Evolutionary conservation across 306 rosid genomes (phyloP).

Genomic region (Styphnolobium japonicum): DNA sequence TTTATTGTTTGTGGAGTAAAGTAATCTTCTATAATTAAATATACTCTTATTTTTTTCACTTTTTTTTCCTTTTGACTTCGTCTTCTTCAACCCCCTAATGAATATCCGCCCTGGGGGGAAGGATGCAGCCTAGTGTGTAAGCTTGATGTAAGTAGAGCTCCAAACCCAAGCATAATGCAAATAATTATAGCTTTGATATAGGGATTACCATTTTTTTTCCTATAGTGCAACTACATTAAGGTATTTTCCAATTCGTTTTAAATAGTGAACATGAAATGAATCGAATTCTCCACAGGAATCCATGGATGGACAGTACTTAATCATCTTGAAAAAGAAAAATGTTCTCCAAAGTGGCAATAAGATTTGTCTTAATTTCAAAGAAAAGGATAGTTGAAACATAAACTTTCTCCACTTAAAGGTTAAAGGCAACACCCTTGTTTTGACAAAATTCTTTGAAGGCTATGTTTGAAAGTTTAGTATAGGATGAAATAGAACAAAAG

Average conservation of each 20-base stretch:
- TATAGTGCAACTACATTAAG: too few species aligned
- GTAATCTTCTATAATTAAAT: too few species aligned
- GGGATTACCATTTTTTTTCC: background rate
- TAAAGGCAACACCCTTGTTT: background rate
- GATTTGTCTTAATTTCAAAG: background rate
- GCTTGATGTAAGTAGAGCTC: too few species aligned
- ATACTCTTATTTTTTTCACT: too few species aligned
- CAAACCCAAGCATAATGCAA: background rate
- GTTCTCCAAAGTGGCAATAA: constrained; percentile 4
- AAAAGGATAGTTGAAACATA: background rate
- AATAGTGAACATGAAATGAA: background rate
- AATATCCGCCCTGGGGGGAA: too few species aligned
- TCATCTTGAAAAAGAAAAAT: background rate
- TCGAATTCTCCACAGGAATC: background rate
- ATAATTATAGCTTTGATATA: background rate
- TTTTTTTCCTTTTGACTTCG: too few species aligned
- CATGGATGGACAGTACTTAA: background rate
- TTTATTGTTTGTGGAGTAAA: too few species aligned
- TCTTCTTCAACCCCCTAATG: too few species aligned
- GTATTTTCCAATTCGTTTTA: background rate
- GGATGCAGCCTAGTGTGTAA: background rate
- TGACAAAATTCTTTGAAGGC: background rate
- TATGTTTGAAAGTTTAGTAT: background rate
- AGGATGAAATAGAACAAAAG: too few species aligned
- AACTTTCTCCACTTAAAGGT: background rate